Evolutionary conservation across 2,329 filamentous ascomycete species (phyloP), one percentile per base, ranked within the genome.

Genomic region (Hansfordia pulvinata): DNA sequence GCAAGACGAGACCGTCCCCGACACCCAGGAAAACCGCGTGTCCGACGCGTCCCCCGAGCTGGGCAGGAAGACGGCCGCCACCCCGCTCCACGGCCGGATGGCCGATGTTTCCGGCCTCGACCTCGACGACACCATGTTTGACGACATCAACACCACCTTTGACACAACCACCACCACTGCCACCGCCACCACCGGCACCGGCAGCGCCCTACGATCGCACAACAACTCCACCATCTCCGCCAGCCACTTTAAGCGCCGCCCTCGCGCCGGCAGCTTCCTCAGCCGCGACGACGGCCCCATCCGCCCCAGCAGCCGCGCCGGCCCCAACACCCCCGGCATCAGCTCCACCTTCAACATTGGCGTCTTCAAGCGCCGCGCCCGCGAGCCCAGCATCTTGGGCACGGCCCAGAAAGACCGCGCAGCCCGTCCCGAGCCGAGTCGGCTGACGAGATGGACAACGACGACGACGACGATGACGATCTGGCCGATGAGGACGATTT

Each of bases 301-400:
- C 25, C 37, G 47, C 17, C 47, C 47, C 10, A 46, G 43, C 29
- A 50, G 47, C 30, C 45, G 47, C 21, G 31, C 43, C 5, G 47
- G 46, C 5, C 37, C 41, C 20, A 48, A 41, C 24, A 50, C 47
- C 3, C 45, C 47, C 25, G 41, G 32, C 17, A 30, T 46, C 14
- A 44, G 50, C 30, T 54, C 53, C 9, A 50, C 48, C 9, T 47
- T 57, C 38, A 74, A 66, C 31, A 60, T 75, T 26, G 68, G 67
- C 10, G 49, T 58, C 5, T 76, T 76, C 45, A 64, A 58, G 42
- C 54, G 69, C 20, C 60, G 71, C 23, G 56, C 56, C 11, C 56
- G 71, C 23, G 69, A 76, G 42, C 69, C 68, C 3, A 76, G 71
- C 44, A 75, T 76, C 29, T 45, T 76, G 21, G 63, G 67, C 5